phyloP scores from a whole-genome alignment of 78 protist species.

The Salpingoeca rosetta region DNA sequence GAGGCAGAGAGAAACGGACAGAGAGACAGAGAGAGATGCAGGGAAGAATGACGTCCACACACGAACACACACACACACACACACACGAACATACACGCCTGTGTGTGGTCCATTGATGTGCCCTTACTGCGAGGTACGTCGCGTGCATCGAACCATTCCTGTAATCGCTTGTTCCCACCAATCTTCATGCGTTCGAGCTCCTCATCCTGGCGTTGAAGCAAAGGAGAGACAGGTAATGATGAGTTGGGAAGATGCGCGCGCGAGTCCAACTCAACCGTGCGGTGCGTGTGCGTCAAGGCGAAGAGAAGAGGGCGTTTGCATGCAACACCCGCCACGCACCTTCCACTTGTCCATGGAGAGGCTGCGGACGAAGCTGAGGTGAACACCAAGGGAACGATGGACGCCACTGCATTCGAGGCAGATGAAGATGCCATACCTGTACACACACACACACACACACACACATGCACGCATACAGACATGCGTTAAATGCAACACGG shows the following conservation, averaged over 20 bases:
- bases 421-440: constrained; percentile 20
- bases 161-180: background rate
- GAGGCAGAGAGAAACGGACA: too few species aligned
- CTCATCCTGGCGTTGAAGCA: background rate
- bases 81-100: too few species aligned
- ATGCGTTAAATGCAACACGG: background rate
- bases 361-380: constrained; percentile 36
- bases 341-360: constrained; percentile 21
- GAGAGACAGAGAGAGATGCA: too few species aligned
- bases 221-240: background rate
- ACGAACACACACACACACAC: too few species aligned
- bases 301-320: background rate
- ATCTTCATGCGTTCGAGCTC: background rate
- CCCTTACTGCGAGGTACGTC: too few species aligned
- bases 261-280: too few species aligned
- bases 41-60: too few species aligned
- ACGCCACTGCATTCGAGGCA: constrained; percentile 55
- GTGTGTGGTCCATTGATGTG: too few species aligned
- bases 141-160: background rate
- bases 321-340: background rate
- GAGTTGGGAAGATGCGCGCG: background rate
- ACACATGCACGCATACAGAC: too few species aligned
- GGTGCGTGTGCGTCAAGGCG: background rate
- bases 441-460: background rate
- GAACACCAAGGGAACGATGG: constrained; percentile 63